Base-by-base conservation (phyloP, 306 rosid genomes). In the Trifolium fragiferum region DNA sequence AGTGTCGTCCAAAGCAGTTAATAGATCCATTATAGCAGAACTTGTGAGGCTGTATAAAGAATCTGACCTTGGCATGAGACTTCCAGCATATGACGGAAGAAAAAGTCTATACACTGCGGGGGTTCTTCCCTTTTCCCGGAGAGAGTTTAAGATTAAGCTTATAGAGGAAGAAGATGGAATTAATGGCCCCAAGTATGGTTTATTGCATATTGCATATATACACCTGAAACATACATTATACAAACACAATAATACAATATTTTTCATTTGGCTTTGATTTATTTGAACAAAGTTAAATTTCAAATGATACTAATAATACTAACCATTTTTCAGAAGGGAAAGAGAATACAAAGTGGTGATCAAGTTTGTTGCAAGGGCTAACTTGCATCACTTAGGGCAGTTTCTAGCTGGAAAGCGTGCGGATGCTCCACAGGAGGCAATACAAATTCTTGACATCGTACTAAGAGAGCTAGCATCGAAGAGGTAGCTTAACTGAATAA, bases 11-110 rank as follows among this genome's bases (percentile, higher is more conserved):
- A 90, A 89, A 87, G 66, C 82, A 65, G 84, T 92, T 72, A 94
- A 94, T 82, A 83, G 97, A 81, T 92, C 96, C 66, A 92, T 94
- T 27, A 88, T 94, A 83, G 96, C 93, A 9, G 99, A 94, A 61
- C 89, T 94, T 67, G 99, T 94, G 89, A 87, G 90, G 66, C 75
- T 86, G 80, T 87, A 94, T 73, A 87, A 76, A 78, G 97, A 90
- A 73, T 83, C 98, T 81, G 98, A 95, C 78, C 74, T 95, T 49
- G 99, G 96, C 63, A 90, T 65, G 91, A 92, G 98, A 75, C 96
- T 95, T 53, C 99, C 98, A 25, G 99, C 98, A 21, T 95, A 92
- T 84, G 99, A 95, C 82, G 99, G 99, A 76, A 82, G 99, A 69
- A 92, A 89, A 89, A 89, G 93, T 76, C 82, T 95, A 76, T 95